Evolutionary conservation across 2,329 filamentous ascomycete genomes (phyloP), one percentile per base, ranked within the genome.

Genomic region (Colletotrichum euphorbiae): DNA sequence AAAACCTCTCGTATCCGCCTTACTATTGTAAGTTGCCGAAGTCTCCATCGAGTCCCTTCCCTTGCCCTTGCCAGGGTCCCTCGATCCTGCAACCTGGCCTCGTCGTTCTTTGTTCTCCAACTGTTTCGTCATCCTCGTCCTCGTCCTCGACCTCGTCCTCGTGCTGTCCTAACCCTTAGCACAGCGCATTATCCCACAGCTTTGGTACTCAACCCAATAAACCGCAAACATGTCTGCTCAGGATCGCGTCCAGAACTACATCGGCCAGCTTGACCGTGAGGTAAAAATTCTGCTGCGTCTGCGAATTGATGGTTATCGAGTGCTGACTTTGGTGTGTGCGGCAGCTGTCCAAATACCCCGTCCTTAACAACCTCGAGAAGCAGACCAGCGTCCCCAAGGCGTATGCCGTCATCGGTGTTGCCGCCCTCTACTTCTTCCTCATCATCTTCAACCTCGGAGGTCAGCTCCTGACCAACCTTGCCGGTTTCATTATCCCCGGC

Each of bases 381-480:
- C 90, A 92, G 81, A 91, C 91, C 72, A 90, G 88, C 67, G 87
- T 96, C 57, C 93, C 93, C 78, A 97, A 97, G 86, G 91, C 92
- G 76, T 96, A 97, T 80, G 91, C 89, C 72, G 87, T 92, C 77
- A 90, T 95, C 74, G 93, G 93, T 75, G 77, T 93, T 67, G 90
- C 81, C 69, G 90, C 90, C 58, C 88, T 94, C 73, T 97, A 97
- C 86, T 93, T 96, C 84, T 93, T 95, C 85, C 89, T 96, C 74
- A 93, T 96, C 82, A 90, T 96, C 84, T 94, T 97, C 87, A 97
- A 97, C 87, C 91, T 96, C 72, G 93, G 91, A 72, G 93, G 93
- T 75, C 92, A 94, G 82, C 91, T 96, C 77, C 85, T 97, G 74
- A 94, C 93, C 82, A 97, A 97, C 84, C 82, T 94, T 73, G 92